Base-by-base conservation (phyloP, 352 stramenopile species). In the Nothophytophthora sp. region DNA sequence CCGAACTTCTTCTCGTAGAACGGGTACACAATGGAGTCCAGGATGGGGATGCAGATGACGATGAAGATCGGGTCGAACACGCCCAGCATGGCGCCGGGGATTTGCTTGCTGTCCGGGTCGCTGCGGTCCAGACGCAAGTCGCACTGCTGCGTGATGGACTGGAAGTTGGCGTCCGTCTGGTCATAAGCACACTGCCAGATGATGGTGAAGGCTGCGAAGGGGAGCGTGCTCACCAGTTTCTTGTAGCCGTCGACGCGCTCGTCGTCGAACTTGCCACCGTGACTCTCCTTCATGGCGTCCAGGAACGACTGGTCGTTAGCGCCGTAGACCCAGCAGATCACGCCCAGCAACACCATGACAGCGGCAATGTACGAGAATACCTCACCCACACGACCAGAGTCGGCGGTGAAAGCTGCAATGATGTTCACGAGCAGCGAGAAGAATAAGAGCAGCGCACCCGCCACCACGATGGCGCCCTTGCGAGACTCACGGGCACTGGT, bases 161-260 rank as follows among this genome's bases (percentile, higher is more conserved):
- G 73, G 53, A 80, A 80, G 60, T 85, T 85, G 63, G 63, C 73
- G 46, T 79, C 69, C 5, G 61, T 75, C 57, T 85, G 73, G 56
- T 85, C 70, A 50, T 85, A 78, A 19, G 63, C 64, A 24, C 60
- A 68, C n/a, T 78, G 49, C 73, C 73, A 86, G 34, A 86, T 73
- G 51, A 86, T 76, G 20, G 62, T 82, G 55, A 73, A 80, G 13
- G 72, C 61, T 2, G 68, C 63, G 50, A 81, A 86, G 15, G 75
- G 75, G 18, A 86, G 54, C 19, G 60, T 51, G 18, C 70, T 62
- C 18, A 86, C 43, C 12, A 86, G 56, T 15, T 64, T 60, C 65
- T 84, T 83, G 66, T 76, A 70, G n/a, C 62, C 72, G 12, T 77
- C 68, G 9, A 86, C 67, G 4, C 41, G 25, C 6, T 52, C 16